A percentile compares a stretch with the other conserved stretches of the same genome.
Conservation (phyloP, 2,329 filamentous ascomycete genomes). For the Aureobasidium pullulans region DNA sequence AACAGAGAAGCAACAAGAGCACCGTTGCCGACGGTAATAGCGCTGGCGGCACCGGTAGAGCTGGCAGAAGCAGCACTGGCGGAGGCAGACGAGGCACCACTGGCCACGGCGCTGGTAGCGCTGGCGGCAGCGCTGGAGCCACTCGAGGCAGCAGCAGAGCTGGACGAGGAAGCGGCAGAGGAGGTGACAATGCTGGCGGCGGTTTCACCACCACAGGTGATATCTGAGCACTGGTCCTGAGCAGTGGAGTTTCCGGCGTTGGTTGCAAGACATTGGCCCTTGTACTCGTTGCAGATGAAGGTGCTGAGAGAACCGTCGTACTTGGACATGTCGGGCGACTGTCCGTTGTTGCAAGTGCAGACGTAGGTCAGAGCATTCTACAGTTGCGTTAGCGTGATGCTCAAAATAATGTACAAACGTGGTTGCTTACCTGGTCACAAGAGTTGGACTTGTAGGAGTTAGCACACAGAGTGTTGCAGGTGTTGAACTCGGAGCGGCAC, state of each 20-base stretch:
- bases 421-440: constrained; percentile 49
- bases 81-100: constrained; percentile 17
- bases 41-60: constrained; percentile 37
- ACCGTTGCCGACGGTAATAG: constrained; percentile 38
- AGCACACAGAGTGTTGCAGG: constrained; percentile 54
- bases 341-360: constrained; percentile 52
- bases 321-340: constrained; percentile 46
- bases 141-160: constrained; percentile 20
- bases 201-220: constrained; percentile 47
- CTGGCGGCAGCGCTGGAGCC: constrained; percentile 23
- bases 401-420: not conserved
- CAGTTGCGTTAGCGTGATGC: constrained; percentile 15
- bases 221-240: constrained; percentile 40
- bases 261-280: constrained; percentile 32
- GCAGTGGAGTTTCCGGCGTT: constrained; percentile 32
- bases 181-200: constrained; percentile 32
- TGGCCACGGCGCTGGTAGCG: constrained; percentile 21
- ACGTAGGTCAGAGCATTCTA: constrained; percentile 44
- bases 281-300: constrained; percentile 52
- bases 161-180: constrained; percentile 21
- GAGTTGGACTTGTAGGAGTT: constrained; percentile 37
- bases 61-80: constrained; percentile 20
- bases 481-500: constrained; percentile 53
- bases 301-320: constrained; percentile 54
- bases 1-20: constrained; percentile 47